Evolutionary conservation across 805 yeast species (phyloP), one percentile per base, ranked within the genome.

Genomic region (Starmerella etchellsii): DNA sequence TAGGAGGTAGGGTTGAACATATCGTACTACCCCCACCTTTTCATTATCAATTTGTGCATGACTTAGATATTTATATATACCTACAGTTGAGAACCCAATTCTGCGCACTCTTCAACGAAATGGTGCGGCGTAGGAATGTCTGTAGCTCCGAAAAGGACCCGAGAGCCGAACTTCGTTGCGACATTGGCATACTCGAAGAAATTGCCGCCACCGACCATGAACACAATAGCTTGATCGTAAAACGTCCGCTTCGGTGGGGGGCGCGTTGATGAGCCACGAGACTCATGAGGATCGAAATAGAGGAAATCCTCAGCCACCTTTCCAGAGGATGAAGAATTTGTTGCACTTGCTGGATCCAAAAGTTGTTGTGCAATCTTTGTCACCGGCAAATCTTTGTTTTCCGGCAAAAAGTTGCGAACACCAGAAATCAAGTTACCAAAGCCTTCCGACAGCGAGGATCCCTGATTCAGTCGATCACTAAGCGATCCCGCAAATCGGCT

Each of bases 121-220:
- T 40, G 41, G 26, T 47, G 41, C 5, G 64, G 63, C 7, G 61
- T 52, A 16, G 56, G 49, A 25, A 54, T 41, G 48, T 73, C 76
- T 2, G 95, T 84, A 53, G 93, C 76, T 22, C 98, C 98, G 59
- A 91, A 88, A 19, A 81, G 73, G 25, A 91, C 81, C 27, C 66
- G 65, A 0, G 75, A 73, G 18, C 50, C 49, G 23, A 48, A 41
- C 93, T 95, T 87, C 59, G 87, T 95, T 60, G 83, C 94, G 55
- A 91, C 70, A 55, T 88, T 88, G 44, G 87, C 93, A 58, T 88
- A 91, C 63, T 91, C 99, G 47, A 82, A 64, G 58, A 85, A 91
- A 60, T 83, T 87, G 36, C 97, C 97, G 27, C 98, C 98, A 21
- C 98, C 99, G 41, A 91, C 87, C 39, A 87, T 83, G 59, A 91